phyloP scores from a whole-genome alignment of 208 protist species.

The Trypanosoma vivax region DNA sequence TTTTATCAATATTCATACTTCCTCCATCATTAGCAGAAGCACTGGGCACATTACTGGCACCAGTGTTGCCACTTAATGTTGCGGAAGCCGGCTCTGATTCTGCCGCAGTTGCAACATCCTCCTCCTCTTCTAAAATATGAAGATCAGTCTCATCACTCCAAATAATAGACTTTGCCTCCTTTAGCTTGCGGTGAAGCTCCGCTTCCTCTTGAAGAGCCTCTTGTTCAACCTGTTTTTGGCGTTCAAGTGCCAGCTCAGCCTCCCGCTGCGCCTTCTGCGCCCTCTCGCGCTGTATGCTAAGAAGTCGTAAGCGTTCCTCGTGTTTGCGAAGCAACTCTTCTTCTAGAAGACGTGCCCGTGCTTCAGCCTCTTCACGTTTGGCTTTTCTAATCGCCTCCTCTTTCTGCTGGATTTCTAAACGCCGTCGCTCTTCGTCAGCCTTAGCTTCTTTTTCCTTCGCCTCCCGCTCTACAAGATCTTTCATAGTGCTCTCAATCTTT shows the following conservation, averaged over 20 bases:
- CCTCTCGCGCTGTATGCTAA: constrained; percentile 56
- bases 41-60: background rate
- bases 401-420: constrained; percentile 12
- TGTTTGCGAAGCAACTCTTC: constrained; percentile 49
- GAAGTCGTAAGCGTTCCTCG: constrained; percentile 34
- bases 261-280: constrained; percentile 52
- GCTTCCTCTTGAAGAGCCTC: constrained; percentile 50
- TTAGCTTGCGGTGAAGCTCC: constrained; percentile 54
- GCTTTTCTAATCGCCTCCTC: constrained; percentile 15
- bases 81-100: background rate
- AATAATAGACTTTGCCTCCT: constrained; percentile 40
- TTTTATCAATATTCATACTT: no score
- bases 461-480: constrained; percentile 17
- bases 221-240: constrained; percentile 54
- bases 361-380: constrained; percentile 31
- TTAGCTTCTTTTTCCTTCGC: constrained; percentile 8
- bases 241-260: constrained; percentile 47
- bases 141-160: constrained; percentile 9
- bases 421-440: constrained; percentile 7
- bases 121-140: background rate
- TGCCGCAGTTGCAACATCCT: background rate
- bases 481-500: constrained; percentile 32
- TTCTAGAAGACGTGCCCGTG: constrained; percentile 32
- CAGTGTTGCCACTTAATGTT: background rate
- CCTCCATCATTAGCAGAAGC: no score